phyloP scores from a whole-genome alignment of 2,329 filamentous ascomycete species.

The Sclerotinia nivalis region DNA sequence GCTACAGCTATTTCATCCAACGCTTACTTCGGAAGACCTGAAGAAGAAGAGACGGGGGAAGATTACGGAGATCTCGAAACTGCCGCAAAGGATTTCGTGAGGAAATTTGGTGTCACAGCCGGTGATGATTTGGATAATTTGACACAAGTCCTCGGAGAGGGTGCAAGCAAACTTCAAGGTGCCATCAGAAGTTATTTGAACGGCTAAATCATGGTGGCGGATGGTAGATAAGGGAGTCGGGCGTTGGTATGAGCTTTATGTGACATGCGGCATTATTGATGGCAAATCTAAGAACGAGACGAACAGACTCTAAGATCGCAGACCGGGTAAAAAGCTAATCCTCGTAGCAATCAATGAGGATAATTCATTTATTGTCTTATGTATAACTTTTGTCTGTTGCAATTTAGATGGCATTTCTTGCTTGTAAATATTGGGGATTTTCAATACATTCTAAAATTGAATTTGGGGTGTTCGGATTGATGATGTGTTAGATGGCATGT shows the following conservation, averaged over 20 bases:
- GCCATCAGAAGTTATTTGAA: constrained; percentile 65
- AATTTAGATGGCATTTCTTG: constrained; percentile 5
- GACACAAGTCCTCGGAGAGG: constrained; percentile 79
- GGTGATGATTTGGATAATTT: constrained; percentile 95
- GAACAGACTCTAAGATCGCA: constrained; percentile 1
- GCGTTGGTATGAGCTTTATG: constrained; percentile 8
- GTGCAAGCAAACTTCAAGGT: constrained; percentile 80
- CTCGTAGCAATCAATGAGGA: constrained; percentile 4
- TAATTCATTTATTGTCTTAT: constrained; percentile 9
- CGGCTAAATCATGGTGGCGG: constrained; percentile 45
- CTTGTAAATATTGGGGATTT: constrained; percentile 5
- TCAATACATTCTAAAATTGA: not conserved
- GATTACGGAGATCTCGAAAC: constrained; percentile 89
- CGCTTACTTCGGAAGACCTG: constrained; percentile 92
- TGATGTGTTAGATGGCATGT: not conserved
- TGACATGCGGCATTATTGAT: not conserved
- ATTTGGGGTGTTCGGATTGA: not conserved
- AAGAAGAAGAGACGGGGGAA: constrained; percentile 71
- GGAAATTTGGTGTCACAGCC: constrained; percentile 92
- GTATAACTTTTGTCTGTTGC: not conserved
- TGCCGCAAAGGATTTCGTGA: constrained; percentile 94
- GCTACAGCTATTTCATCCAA: constrained; percentile 92
- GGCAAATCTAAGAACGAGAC: not conserved
- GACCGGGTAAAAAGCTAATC: not conserved
- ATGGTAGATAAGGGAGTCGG: not conserved